phyloP scores from a whole-genome alignment of 768 basidiomycete genomes.

The Tulasnella sp. region DNA sequence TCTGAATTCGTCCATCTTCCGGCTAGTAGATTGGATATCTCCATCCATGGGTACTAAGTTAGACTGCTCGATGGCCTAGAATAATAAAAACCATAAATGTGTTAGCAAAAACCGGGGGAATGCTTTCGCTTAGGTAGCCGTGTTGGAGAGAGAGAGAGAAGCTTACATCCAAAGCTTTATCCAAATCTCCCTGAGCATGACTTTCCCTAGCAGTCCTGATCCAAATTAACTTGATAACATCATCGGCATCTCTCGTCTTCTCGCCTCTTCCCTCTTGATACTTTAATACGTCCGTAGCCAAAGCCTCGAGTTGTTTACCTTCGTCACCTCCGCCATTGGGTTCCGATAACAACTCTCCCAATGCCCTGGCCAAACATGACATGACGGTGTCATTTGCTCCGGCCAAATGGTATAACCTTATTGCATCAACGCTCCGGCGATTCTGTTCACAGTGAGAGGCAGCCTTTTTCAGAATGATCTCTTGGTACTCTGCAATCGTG shows the following conservation, averaged over 20 bases:
- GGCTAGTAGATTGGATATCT: conserved; percentile 73
- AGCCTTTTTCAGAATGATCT: conserved; percentile 68
- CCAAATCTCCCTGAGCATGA: conserved; percentile 56
- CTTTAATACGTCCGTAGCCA: conserved; percentile 63
- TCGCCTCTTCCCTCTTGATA: conserved; percentile 66
- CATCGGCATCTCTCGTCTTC: conserved; percentile 59
- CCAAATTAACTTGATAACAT: conserved; percentile 58
- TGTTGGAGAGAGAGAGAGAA: background rate
- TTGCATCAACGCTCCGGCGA: conserved; percentile 66
- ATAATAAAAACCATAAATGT: background rate
- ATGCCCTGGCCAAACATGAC: conserved; percentile 69
- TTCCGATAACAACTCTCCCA: conserved; percentile 70
- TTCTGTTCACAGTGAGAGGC: conserved; percentile 73
- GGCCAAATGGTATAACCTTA: conserved; percentile 91
- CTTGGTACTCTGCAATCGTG: conserved; percentile 54
- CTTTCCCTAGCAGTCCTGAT: conserved; percentile 72
- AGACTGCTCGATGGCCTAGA: conserved; percentile 73
- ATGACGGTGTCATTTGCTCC: conserved; percentile 83
- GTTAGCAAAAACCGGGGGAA: conserved; percentile 1
- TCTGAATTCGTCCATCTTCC: conserved; percentile 79
- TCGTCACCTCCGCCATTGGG: conserved; percentile 47
- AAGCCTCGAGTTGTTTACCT: conserved; percentile 52
- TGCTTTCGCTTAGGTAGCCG: background rate
- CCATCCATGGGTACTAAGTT: conserved; percentile 76
- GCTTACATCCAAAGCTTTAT: conserved; percentile 71